Percentiles rank a stretch among this genome's conserved stretches.
Evolutionary conservation across 208 protist genomes (phyloP).

Genomic region (Strigomonas culicis): DNA sequence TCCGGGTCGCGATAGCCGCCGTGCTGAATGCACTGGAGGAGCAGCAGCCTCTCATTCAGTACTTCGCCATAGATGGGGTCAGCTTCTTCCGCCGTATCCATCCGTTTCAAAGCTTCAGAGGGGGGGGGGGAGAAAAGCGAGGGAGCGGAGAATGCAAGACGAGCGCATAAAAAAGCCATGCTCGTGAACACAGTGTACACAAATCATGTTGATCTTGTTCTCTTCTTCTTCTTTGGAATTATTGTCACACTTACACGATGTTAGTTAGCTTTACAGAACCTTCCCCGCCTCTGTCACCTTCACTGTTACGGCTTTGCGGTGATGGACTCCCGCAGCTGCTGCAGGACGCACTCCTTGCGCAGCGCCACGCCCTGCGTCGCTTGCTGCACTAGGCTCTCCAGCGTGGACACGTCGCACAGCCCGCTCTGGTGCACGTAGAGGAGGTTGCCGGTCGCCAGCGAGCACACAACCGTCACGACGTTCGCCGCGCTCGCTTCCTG

Average conservation of each 20-base stretch:
- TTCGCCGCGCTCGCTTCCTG: slow-evolving; percentile 42
- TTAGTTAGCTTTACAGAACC: too few relatives aligned
- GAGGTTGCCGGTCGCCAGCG: slow-evolving; percentile 41
- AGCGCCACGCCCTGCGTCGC: slow-evolving; percentile 41
- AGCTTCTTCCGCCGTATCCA: not conserved
- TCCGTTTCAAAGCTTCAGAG: not conserved
- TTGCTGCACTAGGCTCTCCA: slow-evolving; percentile 39
- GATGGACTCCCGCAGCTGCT: slow-evolving; percentile 28
- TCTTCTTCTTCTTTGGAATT: not conserved
- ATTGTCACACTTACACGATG: too few relatives aligned
- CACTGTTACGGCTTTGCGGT: too few relatives aligned
- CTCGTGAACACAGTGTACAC: too few relatives aligned
- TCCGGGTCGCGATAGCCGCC: slow-evolving; percentile 83
- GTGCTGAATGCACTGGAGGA: slow-evolving; percentile 59
- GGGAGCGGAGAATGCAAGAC: too few relatives aligned
- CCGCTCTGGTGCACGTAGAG: slow-evolving; percentile 61
- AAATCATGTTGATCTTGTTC: not conserved
- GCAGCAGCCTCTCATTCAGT: slow-evolving; percentile 61
- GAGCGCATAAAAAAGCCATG: too few relatives aligned
- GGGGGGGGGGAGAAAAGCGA: too few relatives aligned
- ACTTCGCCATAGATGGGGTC: not conserved
- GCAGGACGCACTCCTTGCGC: slow-evolving; percentile 36
- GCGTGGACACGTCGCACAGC: slow-evolving; percentile 53
- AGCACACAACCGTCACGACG: slow-evolving; percentile 39
- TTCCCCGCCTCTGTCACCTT: too few relatives aligned